A percentile compares a stretch with the other conserved stretches of the same genome.
Evolutionary conservation across 768 basidiomycete genomes (phyloP).

Genomic region (Fomitopsis pulvina): DNA sequence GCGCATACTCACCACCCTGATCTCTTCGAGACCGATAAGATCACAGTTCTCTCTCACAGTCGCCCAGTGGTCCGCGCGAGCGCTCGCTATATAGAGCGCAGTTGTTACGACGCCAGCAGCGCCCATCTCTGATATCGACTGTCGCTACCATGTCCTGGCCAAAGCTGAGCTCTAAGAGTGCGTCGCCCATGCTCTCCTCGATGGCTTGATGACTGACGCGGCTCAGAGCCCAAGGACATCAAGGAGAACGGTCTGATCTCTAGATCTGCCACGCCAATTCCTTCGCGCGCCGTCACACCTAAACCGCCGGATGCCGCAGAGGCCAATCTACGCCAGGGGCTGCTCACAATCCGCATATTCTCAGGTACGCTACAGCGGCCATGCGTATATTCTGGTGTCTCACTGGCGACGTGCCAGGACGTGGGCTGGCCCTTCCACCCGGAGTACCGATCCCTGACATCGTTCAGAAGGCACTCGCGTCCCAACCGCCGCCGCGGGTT

Average conservation of each 20-base stretch:
- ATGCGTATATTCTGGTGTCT: constrained; percentile 2
- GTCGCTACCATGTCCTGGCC: constrained; percentile 17
- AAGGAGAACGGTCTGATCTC: constrained; percentile 68
- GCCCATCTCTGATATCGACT: background rate
- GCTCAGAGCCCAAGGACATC: constrained; percentile 57
- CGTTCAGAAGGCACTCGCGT: constrained; percentile 75
- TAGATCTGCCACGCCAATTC: constrained; percentile 75
- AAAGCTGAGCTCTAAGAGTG: constrained; percentile 26
- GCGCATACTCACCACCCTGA: background rate
- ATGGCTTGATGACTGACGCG: background rate
- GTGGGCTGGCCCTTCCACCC: constrained; percentile 74
- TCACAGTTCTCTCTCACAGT: background rate
- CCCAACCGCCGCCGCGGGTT: constrained; percentile 46
- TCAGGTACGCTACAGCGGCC: constrained; percentile 51
- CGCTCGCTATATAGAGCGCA: constrained; percentile 4
- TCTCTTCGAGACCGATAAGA: background rate
- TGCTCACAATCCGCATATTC: constrained; percentile 95
- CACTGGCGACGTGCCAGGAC: constrained; percentile 39
- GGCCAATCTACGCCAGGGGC: constrained; percentile 69
- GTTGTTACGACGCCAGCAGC: background rate
- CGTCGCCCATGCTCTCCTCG: background rate
- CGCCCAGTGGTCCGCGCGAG: background rate
- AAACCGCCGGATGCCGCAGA: constrained; percentile 32
- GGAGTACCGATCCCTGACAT: constrained; percentile 77
- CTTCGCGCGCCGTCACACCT: constrained; percentile 76